These are phyloP conservation scores for Candida michaelii DNA, from an alignment of 805 yeast species.

Conservation along the genomic window DNA sequence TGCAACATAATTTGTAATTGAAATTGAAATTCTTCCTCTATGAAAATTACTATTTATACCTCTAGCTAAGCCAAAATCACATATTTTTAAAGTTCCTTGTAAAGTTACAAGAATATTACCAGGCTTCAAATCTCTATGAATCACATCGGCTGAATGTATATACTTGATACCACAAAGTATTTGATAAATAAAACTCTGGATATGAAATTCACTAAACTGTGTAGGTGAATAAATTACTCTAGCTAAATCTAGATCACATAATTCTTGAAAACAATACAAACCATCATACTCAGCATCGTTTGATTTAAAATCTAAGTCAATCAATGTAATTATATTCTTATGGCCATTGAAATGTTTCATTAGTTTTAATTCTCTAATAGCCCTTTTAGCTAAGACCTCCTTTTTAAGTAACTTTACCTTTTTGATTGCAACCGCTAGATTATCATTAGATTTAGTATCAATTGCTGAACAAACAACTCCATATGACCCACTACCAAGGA, in stretches of 20 bases:
- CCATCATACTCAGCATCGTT: slow-evolving; percentile 71
- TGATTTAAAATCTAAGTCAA: slow-evolving; percentile 72
- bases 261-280: slow-evolving; percentile 83
- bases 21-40: slow-evolving; percentile 28
- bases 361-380: slow-evolving; percentile 77
- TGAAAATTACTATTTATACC: slow-evolving; percentile 47
- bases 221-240: slow-evolving; percentile 75
- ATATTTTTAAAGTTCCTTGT: slow-evolving; percentile 76
- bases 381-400: slow-evolving; percentile 70
- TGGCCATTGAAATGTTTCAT: slow-evolving; percentile 87
- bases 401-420: slow-evolving; percentile 70
- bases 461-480: slow-evolving; percentile 81
- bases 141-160: slow-evolving; percentile 88
- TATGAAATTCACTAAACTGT: slow-evolving; percentile 81
- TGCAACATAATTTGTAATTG: slow-evolving; percentile 82
- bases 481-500: slow-evolving; percentile 82
- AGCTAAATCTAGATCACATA: slow-evolving; percentile 78
- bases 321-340: slow-evolving; percentile 69
- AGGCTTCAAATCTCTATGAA: slow-evolving; percentile 91
- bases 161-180: slow-evolving; percentile 83
- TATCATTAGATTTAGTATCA: slow-evolving; percentile 35
- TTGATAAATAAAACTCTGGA: slow-evolving; percentile 74
- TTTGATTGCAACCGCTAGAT: slow-evolving; percentile 64
- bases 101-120: slow-evolving; percentile 79
- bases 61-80: slow-evolving; percentile 93